A percentile compares a stretch with the other conserved stretches of the same genome.
Conservation (phyloP, 306 rosid genomes). For the Prinsepia uniflora region DNA sequence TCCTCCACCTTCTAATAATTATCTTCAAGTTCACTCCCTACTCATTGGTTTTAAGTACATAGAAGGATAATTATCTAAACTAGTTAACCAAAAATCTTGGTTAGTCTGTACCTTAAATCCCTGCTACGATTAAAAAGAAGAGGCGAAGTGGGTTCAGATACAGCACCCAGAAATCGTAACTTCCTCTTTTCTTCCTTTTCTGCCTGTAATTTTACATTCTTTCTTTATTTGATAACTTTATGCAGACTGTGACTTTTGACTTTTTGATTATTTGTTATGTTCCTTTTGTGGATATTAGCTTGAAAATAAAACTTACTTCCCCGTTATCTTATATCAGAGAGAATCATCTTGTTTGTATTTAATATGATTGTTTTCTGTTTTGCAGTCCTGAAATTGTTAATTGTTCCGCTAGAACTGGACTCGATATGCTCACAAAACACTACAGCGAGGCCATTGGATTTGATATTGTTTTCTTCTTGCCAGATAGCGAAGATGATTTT, state of each 20-base stretch:
- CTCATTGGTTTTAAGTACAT: background rate
- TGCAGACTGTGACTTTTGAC: constrained; percentile 1
- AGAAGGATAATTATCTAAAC: background rate
- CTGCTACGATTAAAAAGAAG: background rate
- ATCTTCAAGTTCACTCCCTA: background rate
- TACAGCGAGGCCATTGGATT: constrained; percentile 92
- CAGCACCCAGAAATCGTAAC: background rate
- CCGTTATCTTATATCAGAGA: background rate
- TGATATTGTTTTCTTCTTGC: constrained; percentile 89
- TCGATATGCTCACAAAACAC: constrained; percentile 87
- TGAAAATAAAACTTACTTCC: background rate
- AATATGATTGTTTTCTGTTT: constrained; percentile 31
- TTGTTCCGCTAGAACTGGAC: constrained; percentile 98
- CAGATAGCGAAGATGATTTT: constrained; percentile 95
- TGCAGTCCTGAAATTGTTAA: constrained; percentile 93
- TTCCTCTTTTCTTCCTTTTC: background rate
- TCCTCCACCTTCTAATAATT: background rate
- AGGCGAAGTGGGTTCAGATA: background rate
- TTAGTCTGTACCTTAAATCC: background rate
- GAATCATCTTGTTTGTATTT: background rate
- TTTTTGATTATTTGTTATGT: background rate
- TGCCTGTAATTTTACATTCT: background rate
- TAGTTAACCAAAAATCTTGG: background rate
- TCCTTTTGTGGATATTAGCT: background rate
- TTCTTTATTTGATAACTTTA: background rate